Evolutionary conservation across 179 eudicot species (phyloP), one percentile per base, ranked within the genome.

Genomic region (Nepenthes alata): DNA sequence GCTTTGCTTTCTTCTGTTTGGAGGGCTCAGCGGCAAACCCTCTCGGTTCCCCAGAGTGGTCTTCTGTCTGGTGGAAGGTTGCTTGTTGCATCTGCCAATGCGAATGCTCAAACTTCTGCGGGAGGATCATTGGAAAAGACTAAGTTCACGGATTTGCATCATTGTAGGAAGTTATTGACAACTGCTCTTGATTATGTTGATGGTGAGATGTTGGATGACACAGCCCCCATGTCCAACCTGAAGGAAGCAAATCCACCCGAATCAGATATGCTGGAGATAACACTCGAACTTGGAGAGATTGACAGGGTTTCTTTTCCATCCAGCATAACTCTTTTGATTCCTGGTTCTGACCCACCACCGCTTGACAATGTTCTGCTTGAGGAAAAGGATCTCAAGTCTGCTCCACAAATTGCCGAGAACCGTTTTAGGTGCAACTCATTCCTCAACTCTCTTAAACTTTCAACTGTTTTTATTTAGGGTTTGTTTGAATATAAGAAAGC

Each of bases 1-100:
- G 75, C 88, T 45, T 59, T 94, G 59, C 81, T 94, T 61, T 79
- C 86, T 62, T 72, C 97, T 47, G 80, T 70, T 36, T 94, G 97
- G 97, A 87, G 83, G 69, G 67, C 70, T 66, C 83, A 61, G 62
- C 81, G 59, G 45, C 73, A 58, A 11, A 73, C 47, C 53, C 66
- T 63, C 55, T 60, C 75, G 4, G 62, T 71, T 73, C 50, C 80
- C 14, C 75, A 77, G 55, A 79, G 72, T 25, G 75, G 78, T 62
- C 62, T 71, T 38, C 69, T 64, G 74, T 63, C 73, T 70, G 75
- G 85, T 65, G 78, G 67, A 54, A 78, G 83, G 71, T 72, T 76
- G 53, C 64, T 74, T 47, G 63, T 68, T 75, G 65, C 81, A 34
- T 72, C 72, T 13, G 74, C 65, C 52, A 69, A 72, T 72, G 73